Percentiles rank a stretch among this genome's conserved stretches.
Evolutionary conservation across 2,329 filamentous ascomycete genomes (phyloP).

Genomic region (Tothia fuscella): DNA sequence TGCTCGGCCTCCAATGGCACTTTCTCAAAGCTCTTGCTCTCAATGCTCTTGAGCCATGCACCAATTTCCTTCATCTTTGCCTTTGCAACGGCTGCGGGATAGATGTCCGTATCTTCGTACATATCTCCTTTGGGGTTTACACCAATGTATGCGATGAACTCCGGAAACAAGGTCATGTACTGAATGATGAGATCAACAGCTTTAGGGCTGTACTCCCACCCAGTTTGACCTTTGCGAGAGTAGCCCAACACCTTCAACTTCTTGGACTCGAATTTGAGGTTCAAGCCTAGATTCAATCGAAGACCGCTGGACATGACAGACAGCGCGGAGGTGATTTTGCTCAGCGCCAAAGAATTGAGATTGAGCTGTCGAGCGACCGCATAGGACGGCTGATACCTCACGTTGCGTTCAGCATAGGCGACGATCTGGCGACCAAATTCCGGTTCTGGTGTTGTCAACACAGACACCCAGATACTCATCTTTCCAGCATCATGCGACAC

Average conservation of each 20-base stretch:
- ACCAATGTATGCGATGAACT: constrained; percentile 85
- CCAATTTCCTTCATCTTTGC: constrained; percentile 85
- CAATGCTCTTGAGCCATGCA: constrained; percentile 81
- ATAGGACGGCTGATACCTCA: constrained; percentile 75
- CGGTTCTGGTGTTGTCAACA: constrained; percentile 58
- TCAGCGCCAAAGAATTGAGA: constrained; percentile 76
- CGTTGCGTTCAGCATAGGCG: constrained; percentile 52
- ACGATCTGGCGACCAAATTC: constrained; percentile 75
- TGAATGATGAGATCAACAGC: constrained; percentile 69
- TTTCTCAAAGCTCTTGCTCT: constrained; percentile 83
- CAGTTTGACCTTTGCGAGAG: constrained; percentile 70
- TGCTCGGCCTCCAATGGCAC: constrained; percentile 97
- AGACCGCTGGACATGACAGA: constrained; percentile 70
- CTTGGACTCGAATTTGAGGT: constrained; percentile 91
- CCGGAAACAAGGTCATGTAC: constrained; percentile 90
- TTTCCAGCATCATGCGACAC: constrained; percentile 61
- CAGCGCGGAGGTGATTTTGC: constrained; percentile 93
- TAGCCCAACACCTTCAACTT: constrained; percentile 95
- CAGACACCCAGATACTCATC: constrained; percentile 66
- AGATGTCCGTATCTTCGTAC: constrained; percentile 76
- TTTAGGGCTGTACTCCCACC: constrained; percentile 91
- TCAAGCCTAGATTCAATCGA: constrained; percentile 81
- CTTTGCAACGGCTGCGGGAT: constrained; percentile 59
- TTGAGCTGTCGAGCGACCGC: constrained; percentile 72
- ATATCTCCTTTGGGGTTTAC: constrained; percentile 76